Conservation (phyloP, 2,329 filamentous ascomycete species). For the Metarhizium humberi region DNA sequence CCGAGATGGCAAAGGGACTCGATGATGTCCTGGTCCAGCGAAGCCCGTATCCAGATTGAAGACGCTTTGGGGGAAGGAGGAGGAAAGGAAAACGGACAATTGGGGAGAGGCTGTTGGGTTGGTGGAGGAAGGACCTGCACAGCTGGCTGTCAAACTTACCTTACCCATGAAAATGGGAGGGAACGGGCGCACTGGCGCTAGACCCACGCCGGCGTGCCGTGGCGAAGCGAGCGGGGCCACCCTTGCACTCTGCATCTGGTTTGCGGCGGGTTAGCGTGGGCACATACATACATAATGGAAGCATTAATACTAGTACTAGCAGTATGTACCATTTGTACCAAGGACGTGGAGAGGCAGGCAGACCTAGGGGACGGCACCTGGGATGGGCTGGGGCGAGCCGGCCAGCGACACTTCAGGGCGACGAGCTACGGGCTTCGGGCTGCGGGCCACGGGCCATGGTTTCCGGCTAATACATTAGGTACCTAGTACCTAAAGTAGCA, state of each 20-base stretch:
- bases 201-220: constrained; percentile 17
- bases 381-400: no score
- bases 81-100: constrained; percentile 26
- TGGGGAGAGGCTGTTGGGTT: constrained; percentile 27
- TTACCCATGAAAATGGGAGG: constrained; percentile 32
- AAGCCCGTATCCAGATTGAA: constrained; percentile 20
- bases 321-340: not conserved
- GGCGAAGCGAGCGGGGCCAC: constrained; percentile 15
- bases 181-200: constrained; percentile 24
- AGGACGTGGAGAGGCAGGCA: not conserved
- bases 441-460: not conserved
- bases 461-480: not conserved
- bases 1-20: constrained; percentile 4
- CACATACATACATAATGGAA: not conserved
- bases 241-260: constrained; percentile 10
- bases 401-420: not conserved
- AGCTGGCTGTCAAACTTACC: constrained; percentile 30
- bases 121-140: constrained; percentile 31
- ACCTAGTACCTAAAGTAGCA: no score
- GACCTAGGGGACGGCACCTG: no score
- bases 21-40: constrained; percentile 15
- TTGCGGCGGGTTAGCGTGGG: not conserved
- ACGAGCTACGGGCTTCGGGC: not conserved
- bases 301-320: not conserved
- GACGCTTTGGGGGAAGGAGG: constrained; percentile 23